These are phyloP conservation scores for Gonapodya prolifera DNA, from an alignment of 192 early-diverging fungal species.

Conservation along the genomic window DNA sequence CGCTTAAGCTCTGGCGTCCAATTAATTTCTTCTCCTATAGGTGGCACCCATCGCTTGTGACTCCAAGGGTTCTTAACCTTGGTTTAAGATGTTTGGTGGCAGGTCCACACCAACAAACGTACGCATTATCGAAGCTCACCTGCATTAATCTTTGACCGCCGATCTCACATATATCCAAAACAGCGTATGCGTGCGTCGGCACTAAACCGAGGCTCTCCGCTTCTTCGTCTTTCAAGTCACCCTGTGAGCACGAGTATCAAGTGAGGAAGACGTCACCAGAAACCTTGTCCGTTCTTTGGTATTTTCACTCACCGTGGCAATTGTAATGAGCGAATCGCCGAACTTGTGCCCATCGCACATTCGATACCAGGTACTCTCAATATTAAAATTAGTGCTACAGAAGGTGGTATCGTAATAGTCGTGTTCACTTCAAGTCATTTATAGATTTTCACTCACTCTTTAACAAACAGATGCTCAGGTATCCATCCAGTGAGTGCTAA, in stretches of 20 bases:
- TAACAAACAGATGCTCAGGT: conserved; percentile 79
- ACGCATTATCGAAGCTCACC: too few species aligned
- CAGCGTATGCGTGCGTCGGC: conserved; percentile 82
- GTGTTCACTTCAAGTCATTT: neutral
- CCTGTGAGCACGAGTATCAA: conserved; percentile 11
- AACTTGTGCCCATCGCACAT: conserved; percentile 49
- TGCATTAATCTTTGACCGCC: conserved; percentile 53
- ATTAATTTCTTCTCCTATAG: conserved; percentile 26
- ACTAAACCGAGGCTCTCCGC: conserved; percentile 63
- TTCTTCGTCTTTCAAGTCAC: conserved; percentile 50
- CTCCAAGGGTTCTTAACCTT: conserved; percentile 80
- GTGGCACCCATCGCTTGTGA: conserved; percentile 73
- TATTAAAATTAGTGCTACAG: conserved; percentile 32
- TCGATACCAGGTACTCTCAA: conserved; percentile 57
- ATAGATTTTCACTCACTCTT: conserved; percentile 35
- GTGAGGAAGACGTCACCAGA: too few species aligned
- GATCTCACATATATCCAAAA: conserved; percentile 45
- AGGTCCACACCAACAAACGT: neutral
- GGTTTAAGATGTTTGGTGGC: neutral
- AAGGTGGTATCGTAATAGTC: conserved; percentile 1
- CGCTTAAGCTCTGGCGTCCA: conserved; percentile 62
- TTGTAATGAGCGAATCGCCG: conserved; percentile 67
- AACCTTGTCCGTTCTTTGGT: too few species aligned
- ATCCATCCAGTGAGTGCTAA: conserved; percentile 85
- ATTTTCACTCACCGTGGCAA: conserved; percentile 65